Conservation (phyloP, 2,329 filamentous ascomycete species). For the Diplodia scrobiculata region DNA sequence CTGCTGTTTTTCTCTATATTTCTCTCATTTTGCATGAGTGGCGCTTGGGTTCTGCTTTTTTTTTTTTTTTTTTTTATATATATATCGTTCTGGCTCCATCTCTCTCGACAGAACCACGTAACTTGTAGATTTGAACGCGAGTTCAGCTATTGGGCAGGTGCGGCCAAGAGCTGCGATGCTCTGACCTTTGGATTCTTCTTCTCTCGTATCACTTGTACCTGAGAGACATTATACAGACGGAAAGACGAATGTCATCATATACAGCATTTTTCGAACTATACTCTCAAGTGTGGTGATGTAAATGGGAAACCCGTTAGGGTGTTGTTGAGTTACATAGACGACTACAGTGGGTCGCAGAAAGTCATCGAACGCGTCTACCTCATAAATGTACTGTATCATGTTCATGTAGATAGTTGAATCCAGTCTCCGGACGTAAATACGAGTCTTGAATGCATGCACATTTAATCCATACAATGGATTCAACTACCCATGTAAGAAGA, state of each 20-base stretch:
- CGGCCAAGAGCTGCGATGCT: neutral
- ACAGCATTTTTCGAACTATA: neutral
- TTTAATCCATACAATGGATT: too few relatives aligned
- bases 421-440: too few relatives aligned
- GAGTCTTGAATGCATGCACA: too few relatives aligned
- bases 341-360: too few relatives aligned
- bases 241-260: neutral
- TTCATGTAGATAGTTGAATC: too few relatives aligned
- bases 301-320: neutral
- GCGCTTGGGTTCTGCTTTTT: neutral
- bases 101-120: neutral
- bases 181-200: neutral
- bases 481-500: too few relatives aligned
- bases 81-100: neutral
- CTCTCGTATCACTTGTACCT: neutral
- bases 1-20: neutral
- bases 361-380: too few relatives aligned
- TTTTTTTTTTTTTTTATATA: too few relatives aligned
- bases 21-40: neutral
- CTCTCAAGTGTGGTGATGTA: neutral
- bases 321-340: too few relatives aligned
- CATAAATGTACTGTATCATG: too few relatives aligned
- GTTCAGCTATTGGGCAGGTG: neutral
- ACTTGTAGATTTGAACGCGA: neutral
- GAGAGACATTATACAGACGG: neutral